A percentile compares a stretch with the other conserved stretches of the same genome.
Conservation (phyloP, 2,329 filamentous ascomycete genomes). For the Rhynchosporium secalis region DNA sequence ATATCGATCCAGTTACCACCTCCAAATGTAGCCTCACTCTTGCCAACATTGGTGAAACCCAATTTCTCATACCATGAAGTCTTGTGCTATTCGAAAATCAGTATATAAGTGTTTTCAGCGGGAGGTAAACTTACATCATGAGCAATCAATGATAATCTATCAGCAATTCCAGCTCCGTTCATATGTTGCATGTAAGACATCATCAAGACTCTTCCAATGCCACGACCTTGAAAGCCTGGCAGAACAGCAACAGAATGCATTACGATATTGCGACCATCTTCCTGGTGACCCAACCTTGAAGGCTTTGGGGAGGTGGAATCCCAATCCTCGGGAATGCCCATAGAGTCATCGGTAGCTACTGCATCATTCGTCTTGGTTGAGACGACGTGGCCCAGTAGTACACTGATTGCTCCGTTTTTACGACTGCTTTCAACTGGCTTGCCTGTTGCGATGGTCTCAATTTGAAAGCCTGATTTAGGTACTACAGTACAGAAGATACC, state of each 20-base stretch:
- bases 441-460: slow-evolving; percentile 56
- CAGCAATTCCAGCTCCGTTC: slow-evolving; percentile 66
- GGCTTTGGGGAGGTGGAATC: slow-evolving; percentile 47
- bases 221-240: slow-evolving; percentile 71
- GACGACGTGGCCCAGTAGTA: slow-evolving; percentile 77
- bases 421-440: slow-evolving; percentile 60
- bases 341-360: slow-evolving; percentile 71
- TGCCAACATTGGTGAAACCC: slow-evolving; percentile 68
- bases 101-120: neutral
- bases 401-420: slow-evolving; percentile 54
- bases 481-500: slow-evolving; percentile 74
- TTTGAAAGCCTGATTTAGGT: slow-evolving; percentile 49
- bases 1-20: slow-evolving; percentile 83
- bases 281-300: slow-evolving; percentile 65
- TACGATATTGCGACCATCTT: slow-evolving; percentile 71
- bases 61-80: slow-evolving; percentile 75
- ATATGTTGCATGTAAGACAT: slow-evolving; percentile 77
- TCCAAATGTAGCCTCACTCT: slow-evolving; percentile 69
- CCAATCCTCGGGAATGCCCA: slow-evolving; percentile 73
- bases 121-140: slow-evolving; percentile 57
- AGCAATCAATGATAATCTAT: slow-evolving; percentile 74
- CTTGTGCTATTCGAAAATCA: slow-evolving; percentile 50
- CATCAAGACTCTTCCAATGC: slow-evolving; percentile 72
- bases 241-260: slow-evolving; percentile 81
- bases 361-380: slow-evolving; percentile 66